phyloP scores from a whole-genome alignment of 2,329 filamentous ascomycete genomes.

The Diplodia scrobiculata region DNA sequence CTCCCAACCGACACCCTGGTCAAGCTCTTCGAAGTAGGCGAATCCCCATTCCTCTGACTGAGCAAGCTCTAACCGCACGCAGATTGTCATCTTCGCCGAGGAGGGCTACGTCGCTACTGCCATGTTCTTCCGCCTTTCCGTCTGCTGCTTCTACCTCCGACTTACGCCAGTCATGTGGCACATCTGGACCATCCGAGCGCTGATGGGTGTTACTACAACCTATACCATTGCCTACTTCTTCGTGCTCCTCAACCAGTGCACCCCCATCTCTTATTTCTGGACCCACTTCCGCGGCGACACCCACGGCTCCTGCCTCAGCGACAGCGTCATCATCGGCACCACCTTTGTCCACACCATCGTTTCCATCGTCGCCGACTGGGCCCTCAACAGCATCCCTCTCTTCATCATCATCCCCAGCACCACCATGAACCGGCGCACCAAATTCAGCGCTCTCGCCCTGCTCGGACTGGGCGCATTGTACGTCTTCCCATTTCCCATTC shows the following conservation, averaged over 20 bases:
- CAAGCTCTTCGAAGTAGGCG: neutral
- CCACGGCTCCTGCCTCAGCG: slow-evolving; percentile 7
- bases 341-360: slow-evolving; percentile 20
- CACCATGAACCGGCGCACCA: slow-evolving; percentile 8
- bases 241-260: slow-evolving; percentile 22
- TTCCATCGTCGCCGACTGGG: slow-evolving; percentile 15
- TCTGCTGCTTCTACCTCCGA: slow-evolving; percentile 25
- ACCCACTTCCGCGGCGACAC: slow-evolving; percentile 13
- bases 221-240: slow-evolving; percentile 25
- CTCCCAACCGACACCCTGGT: neutral
- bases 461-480: slow-evolving; percentile 21
- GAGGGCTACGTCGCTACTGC: slow-evolving; percentile 12
- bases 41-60: too few species aligned
- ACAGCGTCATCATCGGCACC: neutral
- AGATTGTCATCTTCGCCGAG: slow-evolving; percentile 10
- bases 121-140: slow-evolving; percentile 27
- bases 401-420: slow-evolving; percentile 20
- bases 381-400: slow-evolving; percentile 6
- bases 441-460: slow-evolving; percentile 15
- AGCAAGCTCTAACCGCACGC: neutral
- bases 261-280: slow-evolving; percentile 20
- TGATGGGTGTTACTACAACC: slow-evolving; percentile 15
- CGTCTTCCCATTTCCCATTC: neutral
- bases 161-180: slow-evolving; percentile 23
- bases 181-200: slow-evolving; percentile 11